Conservation (phyloP, 495 filamentous ascomycete genomes). For the Aspergillus biplanus region DNA sequence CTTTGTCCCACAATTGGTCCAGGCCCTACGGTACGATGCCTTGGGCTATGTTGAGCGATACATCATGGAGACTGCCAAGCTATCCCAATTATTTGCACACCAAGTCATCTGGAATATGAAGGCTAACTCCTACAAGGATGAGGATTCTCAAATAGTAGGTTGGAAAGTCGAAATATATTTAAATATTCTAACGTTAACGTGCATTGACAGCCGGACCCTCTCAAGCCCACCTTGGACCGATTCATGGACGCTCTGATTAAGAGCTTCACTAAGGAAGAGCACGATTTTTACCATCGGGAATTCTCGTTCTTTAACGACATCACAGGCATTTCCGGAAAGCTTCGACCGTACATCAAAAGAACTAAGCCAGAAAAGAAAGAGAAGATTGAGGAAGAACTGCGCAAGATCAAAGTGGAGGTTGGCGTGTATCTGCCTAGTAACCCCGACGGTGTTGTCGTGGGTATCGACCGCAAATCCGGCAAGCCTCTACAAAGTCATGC, state of each 20-base stretch:
- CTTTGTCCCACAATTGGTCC: slow-evolving; percentile 97
- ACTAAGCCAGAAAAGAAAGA: slow-evolving; percentile 97
- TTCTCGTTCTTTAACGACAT: slow-evolving; percentile 98
- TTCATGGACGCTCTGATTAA: slow-evolving; percentile 82
- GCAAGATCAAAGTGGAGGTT: slow-evolving; percentile 94
- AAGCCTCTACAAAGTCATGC: slow-evolving; percentile 97
- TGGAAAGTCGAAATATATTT: not conserved
- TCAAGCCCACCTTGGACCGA: slow-evolving; percentile 91
- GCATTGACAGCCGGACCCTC: slow-evolving; percentile 71
- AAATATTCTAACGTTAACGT: slow-evolving; percentile 41
- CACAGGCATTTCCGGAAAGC: slow-evolving; percentile 90
- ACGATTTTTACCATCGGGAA: slow-evolving; percentile 88
- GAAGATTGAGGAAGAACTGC: slow-evolving; percentile 97
- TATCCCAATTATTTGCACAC: slow-evolving; percentile 95
- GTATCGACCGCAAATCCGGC: slow-evolving; percentile 95
- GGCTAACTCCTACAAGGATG: slow-evolving; percentile 96
- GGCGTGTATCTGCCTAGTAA: slow-evolving; percentile 97
- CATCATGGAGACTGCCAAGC: slow-evolving; percentile 92
- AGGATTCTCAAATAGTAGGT: slow-evolving; percentile 85
- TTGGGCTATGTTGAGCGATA: slow-evolving; percentile 96
- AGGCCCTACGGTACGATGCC: slow-evolving; percentile 92
- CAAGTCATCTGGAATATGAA: slow-evolving; percentile 99
- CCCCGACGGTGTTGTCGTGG: slow-evolving; percentile 93
- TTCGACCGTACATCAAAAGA: slow-evolving; percentile 89
- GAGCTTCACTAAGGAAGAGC: slow-evolving; percentile 79